These are phyloP conservation scores for Xerocomus nothofagi DNA, from an alignment of 1,284 basidiomycete species.

Conservation along the genomic window DNA sequence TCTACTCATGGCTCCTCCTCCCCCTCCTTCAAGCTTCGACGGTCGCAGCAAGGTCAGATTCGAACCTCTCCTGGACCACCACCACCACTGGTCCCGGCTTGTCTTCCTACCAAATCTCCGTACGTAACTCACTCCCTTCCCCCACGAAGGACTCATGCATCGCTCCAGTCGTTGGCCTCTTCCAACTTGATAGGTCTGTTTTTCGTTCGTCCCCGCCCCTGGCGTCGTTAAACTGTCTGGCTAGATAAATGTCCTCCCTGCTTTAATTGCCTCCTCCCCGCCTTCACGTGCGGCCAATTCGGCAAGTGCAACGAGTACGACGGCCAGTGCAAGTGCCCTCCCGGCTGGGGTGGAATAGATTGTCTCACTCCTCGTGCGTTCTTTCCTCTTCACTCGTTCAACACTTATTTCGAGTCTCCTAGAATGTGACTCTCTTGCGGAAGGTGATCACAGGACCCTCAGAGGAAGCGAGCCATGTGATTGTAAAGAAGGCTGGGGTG, in stretches of 20 bases:
- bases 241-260: constrained; percentile 55
- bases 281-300: constrained; percentile 71
- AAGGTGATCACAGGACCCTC: constrained; percentile 82
- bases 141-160: constrained; percentile 10
- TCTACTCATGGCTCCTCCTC: constrained; percentile 22
- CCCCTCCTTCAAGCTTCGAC: constrained; percentile 1
- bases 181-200: constrained; percentile 18
- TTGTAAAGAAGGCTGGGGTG: constrained; percentile 92
- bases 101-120: constrained; percentile 31
- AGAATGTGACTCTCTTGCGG: constrained; percentile 91
- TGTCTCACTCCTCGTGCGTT: constrained; percentile 70
- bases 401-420: constrained; percentile 5
- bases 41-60: constrained; percentile 6
- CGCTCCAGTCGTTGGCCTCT: constrained; percentile 23
- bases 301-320: constrained; percentile 77
- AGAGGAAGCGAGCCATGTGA: constrained; percentile 79
- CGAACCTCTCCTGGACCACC: constrained; percentile 22
- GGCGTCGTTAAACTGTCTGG: not conserved
- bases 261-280: constrained; percentile 75
- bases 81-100: constrained; percentile 7
- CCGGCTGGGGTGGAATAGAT: constrained; percentile 83
- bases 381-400: not conserved
- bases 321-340: constrained; percentile 78
- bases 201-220: not conserved
- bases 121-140: constrained; percentile 13